Conservation (phyloP, 139 green algal species). For the Zygnema circumcarinatum region DNA sequence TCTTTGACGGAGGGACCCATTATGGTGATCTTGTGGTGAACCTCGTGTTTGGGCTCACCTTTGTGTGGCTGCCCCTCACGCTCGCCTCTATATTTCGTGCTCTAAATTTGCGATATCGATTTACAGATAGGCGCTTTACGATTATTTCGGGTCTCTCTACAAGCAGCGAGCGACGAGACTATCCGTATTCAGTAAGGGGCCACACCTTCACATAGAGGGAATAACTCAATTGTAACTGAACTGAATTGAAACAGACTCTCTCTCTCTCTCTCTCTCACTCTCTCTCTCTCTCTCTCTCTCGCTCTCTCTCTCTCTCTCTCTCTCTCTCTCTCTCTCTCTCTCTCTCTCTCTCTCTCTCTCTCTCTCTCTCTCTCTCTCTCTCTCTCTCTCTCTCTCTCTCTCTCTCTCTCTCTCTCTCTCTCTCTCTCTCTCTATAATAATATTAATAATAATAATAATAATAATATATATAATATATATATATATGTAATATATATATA, state of each 20-base stretch:
- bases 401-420: no score
- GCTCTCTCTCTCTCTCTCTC: no score
- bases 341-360: no score
- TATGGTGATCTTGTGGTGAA: slow-evolving; percentile 59
- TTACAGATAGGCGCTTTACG: slow-evolving; percentile 62
- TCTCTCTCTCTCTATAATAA: no score
- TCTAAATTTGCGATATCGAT: slow-evolving; percentile 56
- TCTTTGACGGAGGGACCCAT: slow-evolving; percentile 63
- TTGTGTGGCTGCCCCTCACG: slow-evolving; percentile 62
- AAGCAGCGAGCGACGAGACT: slow-evolving; percentile 34
- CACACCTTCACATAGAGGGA: background rate
- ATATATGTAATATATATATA: no score
- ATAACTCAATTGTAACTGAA: no score
- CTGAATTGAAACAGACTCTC: background rate
- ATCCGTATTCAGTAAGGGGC: slow-evolving; percentile 33
- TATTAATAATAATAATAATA: no score
- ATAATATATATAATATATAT: no score
- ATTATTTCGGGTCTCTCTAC: slow-evolving; percentile 39
- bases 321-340: no score
- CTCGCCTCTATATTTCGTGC: slow-evolving; percentile 47
- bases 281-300: no score
- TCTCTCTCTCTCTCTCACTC: background rate
- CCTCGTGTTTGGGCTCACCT: slow-evolving; percentile 57
- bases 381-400: no score
- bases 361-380: no score